Evolutionary conservation across 345 rosid species (phyloP).

Genomic region (Turnera subulata): DNA sequence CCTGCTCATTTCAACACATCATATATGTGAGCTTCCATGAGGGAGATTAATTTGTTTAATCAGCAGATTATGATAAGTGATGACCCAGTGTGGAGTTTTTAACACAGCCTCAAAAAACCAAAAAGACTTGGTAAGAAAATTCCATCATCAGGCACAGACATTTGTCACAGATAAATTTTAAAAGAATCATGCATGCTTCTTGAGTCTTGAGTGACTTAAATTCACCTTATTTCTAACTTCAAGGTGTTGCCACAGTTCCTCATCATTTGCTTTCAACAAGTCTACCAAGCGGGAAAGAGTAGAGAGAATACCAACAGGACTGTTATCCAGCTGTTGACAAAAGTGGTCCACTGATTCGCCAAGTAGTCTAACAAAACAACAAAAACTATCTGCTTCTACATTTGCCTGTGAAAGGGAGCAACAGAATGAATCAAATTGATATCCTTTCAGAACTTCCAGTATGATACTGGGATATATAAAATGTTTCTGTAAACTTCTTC

Average conservation of each 20-base stretch:
- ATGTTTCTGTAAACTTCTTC: too few relatives aligned
- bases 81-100: neutral
- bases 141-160: too few relatives aligned
- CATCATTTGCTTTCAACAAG: slow-evolving; percentile 52
- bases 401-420: slow-evolving; percentile 36
- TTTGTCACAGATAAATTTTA: neutral
- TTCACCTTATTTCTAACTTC: slow-evolving; percentile 49
- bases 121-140: neutral
- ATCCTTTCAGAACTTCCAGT: neutral
- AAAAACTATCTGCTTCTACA: slow-evolving; percentile 65
- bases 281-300: slow-evolving; percentile 58
- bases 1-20: slow-evolving; percentile 33
- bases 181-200: too few relatives aligned
- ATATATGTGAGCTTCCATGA: neutral
- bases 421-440: neutral
- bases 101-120: neutral
- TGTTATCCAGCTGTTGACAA: slow-evolving; percentile 65
- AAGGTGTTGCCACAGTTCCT: slow-evolving; percentile 69
- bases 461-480: too few relatives aligned
- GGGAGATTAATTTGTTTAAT: neutral
- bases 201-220: too few relatives aligned
- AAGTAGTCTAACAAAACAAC: slow-evolving; percentile 55
- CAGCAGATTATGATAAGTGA: neutral
- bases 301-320: slow-evolving; percentile 60
- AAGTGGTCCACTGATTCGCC: slow-evolving; percentile 73